Evolutionary conservation across 2,329 filamentous ascomycete genomes (phyloP), one percentile per base, ranked within the genome.

Genomic region (Trichothecium sympodiale): DNA sequence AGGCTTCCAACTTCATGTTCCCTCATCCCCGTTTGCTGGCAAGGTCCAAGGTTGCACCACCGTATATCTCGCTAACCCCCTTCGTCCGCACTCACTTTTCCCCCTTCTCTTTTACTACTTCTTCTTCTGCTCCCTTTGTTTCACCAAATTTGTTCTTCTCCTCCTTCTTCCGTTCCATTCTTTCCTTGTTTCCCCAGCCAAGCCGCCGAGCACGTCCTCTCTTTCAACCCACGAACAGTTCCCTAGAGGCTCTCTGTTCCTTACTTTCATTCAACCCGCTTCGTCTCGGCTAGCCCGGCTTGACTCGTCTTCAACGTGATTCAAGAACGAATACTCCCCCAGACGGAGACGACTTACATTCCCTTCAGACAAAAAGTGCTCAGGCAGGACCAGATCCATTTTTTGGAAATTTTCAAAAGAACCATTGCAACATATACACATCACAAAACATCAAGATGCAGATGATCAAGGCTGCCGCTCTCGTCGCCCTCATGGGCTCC

Each of bases 401-500:
- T 25, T 25, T 25, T 25, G 20, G 20, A 25, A 25, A 10, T 25
- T 25, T 25, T n/a, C n/a, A 25, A 16, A 13, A 26, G 16, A 23
- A 35, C 10, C 20, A 4, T 3, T 34, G 8, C 5, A 25, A 8
- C 14, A 18, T 32, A 14, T 8, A 25, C 12, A 34, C 7, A 17
- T n/a, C 8, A 12, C n/a, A 26, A 27, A 15, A 28, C 27, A 32
- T 17, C 43, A 49, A 14, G 34, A 64, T 64, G 61, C 63, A 61
- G 49, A 45, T 53, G 39, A 41, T 46, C 35, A 41, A 48, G 31
- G 42, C 45, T 28, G 39, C 52, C 33, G 51, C 52, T 35, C 37
- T 62, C 30, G 54, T 62, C 42, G 63, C 62, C 42, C 42, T 62
- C 26, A 53, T 57, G 33, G 52, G 59, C 41, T 53, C 58, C 25